Evolutionary conservation across 192 early-diverging fungal species (phyloP).

Genomic region (Backusella tarrabulga): DNA sequence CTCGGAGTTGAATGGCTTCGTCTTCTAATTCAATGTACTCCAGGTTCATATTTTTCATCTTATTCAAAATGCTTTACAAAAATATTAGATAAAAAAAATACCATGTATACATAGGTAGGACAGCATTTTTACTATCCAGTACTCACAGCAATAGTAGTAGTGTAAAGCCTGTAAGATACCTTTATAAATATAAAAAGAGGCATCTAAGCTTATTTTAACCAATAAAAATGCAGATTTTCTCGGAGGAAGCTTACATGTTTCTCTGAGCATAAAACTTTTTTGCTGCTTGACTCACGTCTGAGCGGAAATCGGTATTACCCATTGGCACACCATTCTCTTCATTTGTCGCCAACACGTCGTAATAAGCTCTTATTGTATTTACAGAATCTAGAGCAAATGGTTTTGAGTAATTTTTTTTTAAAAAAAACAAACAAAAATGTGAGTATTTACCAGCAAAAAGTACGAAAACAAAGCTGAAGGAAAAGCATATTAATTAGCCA

Average conservation of each 20-base stretch:
- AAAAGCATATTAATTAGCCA: not conserved
- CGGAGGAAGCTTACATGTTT: slow-evolving; percentile 44
- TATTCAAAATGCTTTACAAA: slow-evolving; percentile 44
- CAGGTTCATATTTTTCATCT: slow-evolving; percentile 43
- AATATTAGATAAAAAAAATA: not conserved
- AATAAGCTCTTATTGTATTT: slow-evolving; percentile 40
- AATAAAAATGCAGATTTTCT: not conserved
- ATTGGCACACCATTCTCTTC: slow-evolving; percentile 10
- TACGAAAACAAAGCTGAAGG: slow-evolving; percentile 47
- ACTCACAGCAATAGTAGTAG: slow-evolving; percentile 51
- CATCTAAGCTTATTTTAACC: not conserved
- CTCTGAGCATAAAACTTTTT: slow-evolving; percentile 58
- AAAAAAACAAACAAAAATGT: not conserved
- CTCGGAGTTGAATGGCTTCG: slow-evolving; percentile 13
- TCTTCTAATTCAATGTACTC: slow-evolving; percentile 48
- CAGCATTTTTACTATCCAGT: not conserved
- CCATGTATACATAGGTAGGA: not conserved
- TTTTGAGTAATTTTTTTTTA: not conserved
- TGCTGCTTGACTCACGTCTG: slow-evolving; percentile 36
- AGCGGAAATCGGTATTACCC: slow-evolving; percentile 32
- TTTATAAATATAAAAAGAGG: slow-evolving; percentile 15
- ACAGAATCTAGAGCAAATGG: slow-evolving; percentile 41
- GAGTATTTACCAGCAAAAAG: slow-evolving; percentile 47
- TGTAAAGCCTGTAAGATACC: slow-evolving; percentile 59
- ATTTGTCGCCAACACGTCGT: slow-evolving; percentile 10